Evolutionary conservation across 2,329 filamentous ascomycete genomes (phyloP).

Genomic region (Diaporthe ampelina): DNA sequence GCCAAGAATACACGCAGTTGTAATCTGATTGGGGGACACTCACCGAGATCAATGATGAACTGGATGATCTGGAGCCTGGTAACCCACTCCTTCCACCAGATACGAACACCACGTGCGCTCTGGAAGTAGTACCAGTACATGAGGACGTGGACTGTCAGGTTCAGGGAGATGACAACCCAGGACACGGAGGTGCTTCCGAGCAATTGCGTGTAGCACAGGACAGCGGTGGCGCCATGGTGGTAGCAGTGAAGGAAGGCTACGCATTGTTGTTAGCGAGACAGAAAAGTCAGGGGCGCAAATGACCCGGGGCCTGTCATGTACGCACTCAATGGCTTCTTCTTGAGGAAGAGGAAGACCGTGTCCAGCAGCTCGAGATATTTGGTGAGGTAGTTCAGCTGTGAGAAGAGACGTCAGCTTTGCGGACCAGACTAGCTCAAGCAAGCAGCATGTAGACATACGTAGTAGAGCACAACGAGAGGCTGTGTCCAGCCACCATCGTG

Average conservation of each 20-base stretch:
- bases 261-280: constrained; percentile 48
- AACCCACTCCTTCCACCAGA: constrained; percentile 99
- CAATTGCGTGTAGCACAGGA: constrained; percentile 98
- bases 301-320: constrained; percentile 16
- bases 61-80: constrained; percentile 97
- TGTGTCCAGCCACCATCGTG: constrained; percentile 91
- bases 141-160: constrained; percentile 94
- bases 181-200: constrained; percentile 93
- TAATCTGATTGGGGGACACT: constrained; percentile 48
- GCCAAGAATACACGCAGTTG: background rate
- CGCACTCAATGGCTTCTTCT: constrained; percentile 97
- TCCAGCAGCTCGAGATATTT: constrained; percentile 97
- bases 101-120: constrained; percentile 91
- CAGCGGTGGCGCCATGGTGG: constrained; percentile 95
- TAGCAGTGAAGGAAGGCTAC: constrained; percentile 97
- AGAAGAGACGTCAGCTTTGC: constrained; percentile 53
- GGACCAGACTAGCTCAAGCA: background rate
- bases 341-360: constrained; percentile 96
- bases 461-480: constrained; percentile 94
- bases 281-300: background rate
- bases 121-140: constrained; percentile 99
- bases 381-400: constrained; percentile 94
- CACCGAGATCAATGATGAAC: constrained; percentile 96
- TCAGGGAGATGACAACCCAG: constrained; percentile 94
- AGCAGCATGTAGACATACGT: constrained; percentile 72